phyloP scores from a whole-genome alignment of 441 rosid genomes.

The Corymbia citriodora region DNA sequence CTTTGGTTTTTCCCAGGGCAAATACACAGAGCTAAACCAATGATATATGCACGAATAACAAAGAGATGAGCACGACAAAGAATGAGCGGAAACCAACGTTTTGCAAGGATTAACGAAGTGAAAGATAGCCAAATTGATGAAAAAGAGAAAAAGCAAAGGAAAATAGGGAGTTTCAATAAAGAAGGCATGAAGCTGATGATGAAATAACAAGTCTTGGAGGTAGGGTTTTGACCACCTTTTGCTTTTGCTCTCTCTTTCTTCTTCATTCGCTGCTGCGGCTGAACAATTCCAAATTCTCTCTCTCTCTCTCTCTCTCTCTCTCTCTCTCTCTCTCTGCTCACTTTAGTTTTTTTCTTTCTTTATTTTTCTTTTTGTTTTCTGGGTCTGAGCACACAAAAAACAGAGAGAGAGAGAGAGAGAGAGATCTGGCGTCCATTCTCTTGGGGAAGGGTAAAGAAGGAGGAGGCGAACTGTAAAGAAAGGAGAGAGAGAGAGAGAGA shows the following conservation, averaged over 20 bases:
- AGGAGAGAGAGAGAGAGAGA: conserved; percentile 14
- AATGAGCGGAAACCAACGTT: background rate
- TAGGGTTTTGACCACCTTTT: conserved; percentile 88
- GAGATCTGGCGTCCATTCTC: conserved; percentile 81
- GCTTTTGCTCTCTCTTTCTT: conserved; percentile 16
- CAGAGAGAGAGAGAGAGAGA: background rate
- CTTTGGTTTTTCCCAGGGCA: background rate
- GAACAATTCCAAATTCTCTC: background rate
- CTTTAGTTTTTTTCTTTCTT: background rate
- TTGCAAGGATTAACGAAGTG: background rate
- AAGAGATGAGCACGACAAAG: background rate
- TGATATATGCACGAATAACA: background rate
- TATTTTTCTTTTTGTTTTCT: background rate
- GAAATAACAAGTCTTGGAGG: conserved; percentile 76
- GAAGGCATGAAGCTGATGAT: conserved; percentile 35
- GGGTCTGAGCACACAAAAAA: background rate
- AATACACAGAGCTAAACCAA: background rate
- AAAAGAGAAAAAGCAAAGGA: conserved; percentile 36
- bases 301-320: background rate
- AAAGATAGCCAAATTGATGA: background rate
- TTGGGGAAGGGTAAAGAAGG: conserved; percentile 78
- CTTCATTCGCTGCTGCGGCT: conserved; percentile 47
- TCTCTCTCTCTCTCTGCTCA: background rate
- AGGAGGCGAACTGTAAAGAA: conserved; percentile 48
- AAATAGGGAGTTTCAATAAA: conserved; percentile 71